Percentiles rank a stretch among this genome's conserved stretches.
phyloP scores from a whole-genome alignment of 2,329 filamentous ascomycete genomes.

The Sporothrix curviconia region DNA sequence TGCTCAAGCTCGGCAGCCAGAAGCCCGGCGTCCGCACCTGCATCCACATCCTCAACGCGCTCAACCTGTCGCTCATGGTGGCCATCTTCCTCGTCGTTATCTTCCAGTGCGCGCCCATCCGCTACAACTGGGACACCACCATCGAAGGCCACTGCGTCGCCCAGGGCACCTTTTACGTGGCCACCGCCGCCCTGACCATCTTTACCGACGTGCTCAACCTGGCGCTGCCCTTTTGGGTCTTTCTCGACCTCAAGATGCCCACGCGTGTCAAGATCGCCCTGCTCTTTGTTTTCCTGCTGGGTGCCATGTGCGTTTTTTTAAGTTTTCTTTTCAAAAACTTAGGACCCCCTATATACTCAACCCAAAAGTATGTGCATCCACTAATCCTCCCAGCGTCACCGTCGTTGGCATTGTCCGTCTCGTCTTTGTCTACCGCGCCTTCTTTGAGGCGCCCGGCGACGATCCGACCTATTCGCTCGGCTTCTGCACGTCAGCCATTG shows the following conservation, averaged over 20 bases:
- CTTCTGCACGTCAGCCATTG: slow-evolving; percentile 32
- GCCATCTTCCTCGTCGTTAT: slow-evolving; percentile 30
- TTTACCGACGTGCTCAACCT: slow-evolving; percentile 38
- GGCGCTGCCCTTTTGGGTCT: slow-evolving; percentile 33
- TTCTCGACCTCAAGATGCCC: slow-evolving; percentile 27
- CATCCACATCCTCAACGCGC: slow-evolving; percentile 26
- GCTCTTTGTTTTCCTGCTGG: slow-evolving; percentile 28
- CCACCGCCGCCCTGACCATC: slow-evolving; percentile 37
- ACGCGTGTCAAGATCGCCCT: slow-evolving; percentile 26
- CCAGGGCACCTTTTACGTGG: slow-evolving; percentile 25
- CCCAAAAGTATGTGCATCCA: background rate
- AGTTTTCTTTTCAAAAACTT: no score
- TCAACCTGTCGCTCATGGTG: slow-evolving; percentile 28
- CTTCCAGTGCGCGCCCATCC: slow-evolving; percentile 35
- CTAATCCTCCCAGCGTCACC: slow-evolving; percentile 26
- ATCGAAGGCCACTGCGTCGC: slow-evolving; percentile 32
- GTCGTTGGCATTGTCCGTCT: slow-evolving; percentile 30
- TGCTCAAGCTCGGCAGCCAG: slow-evolving; percentile 27
- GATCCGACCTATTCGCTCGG: slow-evolving; percentile 28
- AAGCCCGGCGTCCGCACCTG: slow-evolving; percentile 24
- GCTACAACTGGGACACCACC: slow-evolving; percentile 39
- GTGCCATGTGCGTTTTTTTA: slow-evolving; percentile 24
- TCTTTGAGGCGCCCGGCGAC: slow-evolving; percentile 24
- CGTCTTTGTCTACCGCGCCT: slow-evolving; percentile 27
- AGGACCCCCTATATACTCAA: background rate